Evolutionary conservation across 257 asterid genomes (phyloP), one percentile per base, ranked within the genome.

Genomic region (Knoxia roxburghii): DNA sequence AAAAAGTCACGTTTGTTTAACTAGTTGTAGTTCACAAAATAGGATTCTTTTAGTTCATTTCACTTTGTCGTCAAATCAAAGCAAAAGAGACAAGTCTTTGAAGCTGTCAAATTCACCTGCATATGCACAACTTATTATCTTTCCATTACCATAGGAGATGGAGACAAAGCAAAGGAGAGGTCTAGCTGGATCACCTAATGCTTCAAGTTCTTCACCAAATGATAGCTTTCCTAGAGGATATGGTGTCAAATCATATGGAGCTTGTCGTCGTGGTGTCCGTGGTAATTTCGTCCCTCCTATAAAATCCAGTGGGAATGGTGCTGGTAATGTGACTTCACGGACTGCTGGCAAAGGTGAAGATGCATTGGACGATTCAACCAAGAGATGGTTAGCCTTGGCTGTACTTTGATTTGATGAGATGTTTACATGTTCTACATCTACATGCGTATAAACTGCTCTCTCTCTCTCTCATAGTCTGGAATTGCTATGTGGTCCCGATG

Each of bases 261-360:
- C 71, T 72, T 76, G 92, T 64, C 90, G 97, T 26, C 96, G 99
- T 72, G 97, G 99, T 53, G 78, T 88, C 58, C 87, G 99, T 61
- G 96, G 99, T 71, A 90, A 85, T 80, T 94, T 94, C 71, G 71
- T 94, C 66, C 97, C 99, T 64, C 99, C 99, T 23, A 87, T 94
- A 80, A 85, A 86, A 79, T 83, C 95, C 54, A 87, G 70, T 82
- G 95, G 95, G 67, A 85, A 72, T 71, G 81, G 52, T 73, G 63
- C 75, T 41, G 91, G 95, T 77, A 87, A 80, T 79, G 74, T 82
- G 72, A 75, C 90, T 82, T 83, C 95, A 14, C 87, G 93, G 64
- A 64, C 18, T 78, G 77, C 85, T 63, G 93, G 89, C 73, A 94
- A 90, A 83, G 83, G 88, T 53, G 99, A 94, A 39, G 97, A 94